Evolutionary conservation across 768 basidiomycete genomes (phyloP).

Genomic region (Tephrocybe sp.): DNA sequence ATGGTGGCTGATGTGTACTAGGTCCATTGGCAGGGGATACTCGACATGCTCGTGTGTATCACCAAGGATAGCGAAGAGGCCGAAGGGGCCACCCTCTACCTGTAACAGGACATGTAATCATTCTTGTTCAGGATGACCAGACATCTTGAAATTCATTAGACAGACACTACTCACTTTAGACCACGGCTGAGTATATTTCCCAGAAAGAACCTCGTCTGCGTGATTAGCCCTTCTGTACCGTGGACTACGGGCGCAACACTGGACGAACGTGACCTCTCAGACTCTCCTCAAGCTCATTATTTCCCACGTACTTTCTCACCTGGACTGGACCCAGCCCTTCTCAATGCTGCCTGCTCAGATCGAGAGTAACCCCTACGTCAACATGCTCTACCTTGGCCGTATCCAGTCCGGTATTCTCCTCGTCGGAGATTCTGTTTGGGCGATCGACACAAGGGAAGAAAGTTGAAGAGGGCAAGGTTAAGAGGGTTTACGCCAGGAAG

Average conservation of each 20-base stretch:
- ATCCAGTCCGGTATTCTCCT: constrained; percentile 40
- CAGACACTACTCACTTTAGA: no score
- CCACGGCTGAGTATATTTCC: no score
- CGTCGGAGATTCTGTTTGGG: constrained; percentile 39
- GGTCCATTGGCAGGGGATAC: no score
- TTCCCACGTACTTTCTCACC: constrained; percentile 42
- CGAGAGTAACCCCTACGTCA: constrained; percentile 50
- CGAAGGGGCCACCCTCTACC: constrained; percentile 57
- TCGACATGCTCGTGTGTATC: constrained; percentile 56
- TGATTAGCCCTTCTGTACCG: no score
- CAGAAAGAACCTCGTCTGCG: no score
- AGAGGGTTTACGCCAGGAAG: constrained; percentile 39
- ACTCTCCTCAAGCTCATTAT: constrained; percentile 49
- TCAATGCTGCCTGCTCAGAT: constrained; percentile 54
- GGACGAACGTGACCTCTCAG: constrained; percentile 38
- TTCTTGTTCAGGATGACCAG: no score
- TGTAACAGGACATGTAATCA: no score
- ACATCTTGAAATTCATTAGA: no score
- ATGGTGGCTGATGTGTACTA: constrained; percentile 67
- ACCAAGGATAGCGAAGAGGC: constrained; percentile 64
- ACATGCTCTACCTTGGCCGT: constrained; percentile 48
- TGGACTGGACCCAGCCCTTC: constrained; percentile 37
- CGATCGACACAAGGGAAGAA: constrained; percentile 44
- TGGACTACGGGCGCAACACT: constrained; percentile 5
- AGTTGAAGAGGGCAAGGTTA: constrained; percentile 50